These are phyloP conservation scores for Tolypocladium inflatum DNA, from an alignment of 2,329 filamentous ascomycete genomes.

Conservation along the genomic window DNA sequence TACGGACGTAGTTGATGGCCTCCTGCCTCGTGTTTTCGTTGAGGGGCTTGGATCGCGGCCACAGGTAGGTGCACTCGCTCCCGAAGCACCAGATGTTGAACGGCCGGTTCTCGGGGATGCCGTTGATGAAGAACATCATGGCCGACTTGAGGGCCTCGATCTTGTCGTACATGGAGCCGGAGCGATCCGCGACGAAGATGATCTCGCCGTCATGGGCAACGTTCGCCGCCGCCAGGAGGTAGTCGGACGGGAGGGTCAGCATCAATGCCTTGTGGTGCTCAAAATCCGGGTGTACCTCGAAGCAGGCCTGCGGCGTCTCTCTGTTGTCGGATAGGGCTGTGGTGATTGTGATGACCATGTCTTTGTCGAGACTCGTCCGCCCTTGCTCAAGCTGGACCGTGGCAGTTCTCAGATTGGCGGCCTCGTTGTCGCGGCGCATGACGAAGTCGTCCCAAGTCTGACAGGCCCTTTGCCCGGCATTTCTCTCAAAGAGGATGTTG, in stretches of 20 bases:
- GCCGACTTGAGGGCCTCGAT: constrained; percentile 38
- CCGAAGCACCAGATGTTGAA: constrained; percentile 36
- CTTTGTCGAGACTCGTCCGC: constrained; percentile 1
- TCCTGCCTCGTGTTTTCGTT: not conserved
- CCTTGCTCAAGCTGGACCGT: constrained; percentile 2
- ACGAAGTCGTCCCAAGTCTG: constrained; percentile 5
- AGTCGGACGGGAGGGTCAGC: constrained; percentile 1
- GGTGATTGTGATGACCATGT: constrained; percentile 3
- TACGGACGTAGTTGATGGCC: constrained; percentile 1
- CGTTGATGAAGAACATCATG: constrained; percentile 48
- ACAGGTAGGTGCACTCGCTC: not conserved
- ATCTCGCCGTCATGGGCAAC: constrained; percentile 2
- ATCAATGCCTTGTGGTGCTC: constrained; percentile 2
- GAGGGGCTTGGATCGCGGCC: not conserved
- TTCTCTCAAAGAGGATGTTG: constrained; percentile 1
- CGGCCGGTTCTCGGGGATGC: constrained; percentile 25
- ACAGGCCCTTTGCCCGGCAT: not conserved
- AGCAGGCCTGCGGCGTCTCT: constrained; percentile 1
- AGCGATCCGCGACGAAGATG: constrained; percentile 16
- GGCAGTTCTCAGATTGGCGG: not conserved
- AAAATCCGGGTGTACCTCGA: constrained; percentile 2
- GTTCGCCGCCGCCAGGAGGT: not conserved
- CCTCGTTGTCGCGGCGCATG: constrained; percentile 2
- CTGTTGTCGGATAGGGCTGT: not conserved
- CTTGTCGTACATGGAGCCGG: constrained; percentile 31